phyloP scores from a whole-genome alignment of 345 rosid species.

The Turritis glabra region DNA sequence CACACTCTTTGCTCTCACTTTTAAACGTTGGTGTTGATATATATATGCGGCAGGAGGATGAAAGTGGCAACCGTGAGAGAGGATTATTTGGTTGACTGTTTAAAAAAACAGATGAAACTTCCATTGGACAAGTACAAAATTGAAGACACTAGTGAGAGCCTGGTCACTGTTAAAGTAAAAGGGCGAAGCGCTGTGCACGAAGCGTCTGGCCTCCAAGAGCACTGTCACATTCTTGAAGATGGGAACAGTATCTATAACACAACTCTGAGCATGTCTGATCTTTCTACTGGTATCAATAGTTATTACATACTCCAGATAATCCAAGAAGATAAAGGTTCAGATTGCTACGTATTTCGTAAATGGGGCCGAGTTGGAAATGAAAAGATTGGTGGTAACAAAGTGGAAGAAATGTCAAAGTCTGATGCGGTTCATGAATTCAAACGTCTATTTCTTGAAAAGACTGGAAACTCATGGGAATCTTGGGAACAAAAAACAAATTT shows the following conservation, averaged over 20 bases:
- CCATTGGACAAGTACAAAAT: slow-evolving; percentile 71
- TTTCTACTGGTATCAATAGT: slow-evolving; percentile 92
- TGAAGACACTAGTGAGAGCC: slow-evolving; percentile 68
- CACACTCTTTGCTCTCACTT: background rate
- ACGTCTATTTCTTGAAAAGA: slow-evolving; percentile 80
- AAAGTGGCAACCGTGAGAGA: slow-evolving; percentile 82
- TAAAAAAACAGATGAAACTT: slow-evolving; percentile 74
- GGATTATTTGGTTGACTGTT: slow-evolving; percentile 80
- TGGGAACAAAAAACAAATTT: slow-evolving; percentile 84
- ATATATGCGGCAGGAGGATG: slow-evolving; percentile 71
- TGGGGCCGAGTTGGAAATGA: slow-evolving; percentile 97
- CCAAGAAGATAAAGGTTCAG: slow-evolving; percentile 82
- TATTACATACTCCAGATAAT: slow-evolving; percentile 91
- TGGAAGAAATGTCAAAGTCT: slow-evolving; percentile 74
- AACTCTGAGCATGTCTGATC: slow-evolving; percentile 90
- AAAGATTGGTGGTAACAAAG: slow-evolving; percentile 78
- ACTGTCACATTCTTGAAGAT: slow-evolving; percentile 93
- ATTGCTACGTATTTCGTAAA: slow-evolving; percentile 79
- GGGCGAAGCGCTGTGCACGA: slow-evolving; percentile 96
- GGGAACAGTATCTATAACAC: slow-evolving; percentile 87
- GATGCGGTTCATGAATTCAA: slow-evolving; percentile 71
- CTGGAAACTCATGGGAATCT: slow-evolving; percentile 89
- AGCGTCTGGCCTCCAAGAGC: slow-evolving; percentile 87
- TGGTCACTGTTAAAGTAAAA: slow-evolving; percentile 91
- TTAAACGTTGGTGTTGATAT: slow-evolving; percentile 20